Evolutionary conservation across 2,329 filamentous ascomycete species (phyloP).

Genomic region (Thielaviopsis populi): DNA sequence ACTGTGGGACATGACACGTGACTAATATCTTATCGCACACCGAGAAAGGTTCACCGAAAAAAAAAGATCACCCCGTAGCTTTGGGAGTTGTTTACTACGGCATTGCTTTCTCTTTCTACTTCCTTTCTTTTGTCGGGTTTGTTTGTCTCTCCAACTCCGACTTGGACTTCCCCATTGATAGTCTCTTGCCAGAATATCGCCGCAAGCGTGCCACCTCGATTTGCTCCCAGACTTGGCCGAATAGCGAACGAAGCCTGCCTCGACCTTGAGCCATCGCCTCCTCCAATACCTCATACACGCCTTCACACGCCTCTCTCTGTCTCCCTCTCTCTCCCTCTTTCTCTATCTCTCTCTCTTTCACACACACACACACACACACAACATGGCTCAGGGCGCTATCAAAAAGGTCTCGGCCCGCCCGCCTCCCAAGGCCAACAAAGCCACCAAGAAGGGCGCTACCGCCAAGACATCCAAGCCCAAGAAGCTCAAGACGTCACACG

Average conservation of each 20-base stretch:
- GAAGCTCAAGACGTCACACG: slow-evolving; percentile 30
- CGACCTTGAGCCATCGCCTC: neutral
- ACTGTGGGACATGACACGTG: neutral
- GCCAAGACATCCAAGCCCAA: slow-evolving; percentile 37
- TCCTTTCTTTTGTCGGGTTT: neutral
- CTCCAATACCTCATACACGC: neutral
- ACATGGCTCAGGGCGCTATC: slow-evolving; percentile 40
- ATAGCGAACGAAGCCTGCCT: neutral
- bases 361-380: neutral
- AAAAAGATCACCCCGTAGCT: neutral
- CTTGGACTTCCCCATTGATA: no score
- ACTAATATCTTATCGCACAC: neutral
- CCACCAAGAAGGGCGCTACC: slow-evolving; percentile 24
- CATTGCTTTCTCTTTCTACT: neutral
- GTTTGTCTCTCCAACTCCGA: no score
- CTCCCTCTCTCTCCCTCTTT: no score
- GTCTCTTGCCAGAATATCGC: neutral
- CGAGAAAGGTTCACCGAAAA: neutral
- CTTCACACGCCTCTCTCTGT: no score
- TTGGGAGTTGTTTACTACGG: neutral
- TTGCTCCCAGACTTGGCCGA: no score
- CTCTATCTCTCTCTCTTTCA: neutral
- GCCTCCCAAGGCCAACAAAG: slow-evolving; percentile 24
- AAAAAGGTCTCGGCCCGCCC: slow-evolving; percentile 33
- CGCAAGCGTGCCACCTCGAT: no score